Percentiles rank a stretch among this genome's conserved stretches.
Evolutionary conservation across 2,329 filamentous ascomycete genomes (phyloP).

Genomic region (Plenodomus biglobosus): DNA sequence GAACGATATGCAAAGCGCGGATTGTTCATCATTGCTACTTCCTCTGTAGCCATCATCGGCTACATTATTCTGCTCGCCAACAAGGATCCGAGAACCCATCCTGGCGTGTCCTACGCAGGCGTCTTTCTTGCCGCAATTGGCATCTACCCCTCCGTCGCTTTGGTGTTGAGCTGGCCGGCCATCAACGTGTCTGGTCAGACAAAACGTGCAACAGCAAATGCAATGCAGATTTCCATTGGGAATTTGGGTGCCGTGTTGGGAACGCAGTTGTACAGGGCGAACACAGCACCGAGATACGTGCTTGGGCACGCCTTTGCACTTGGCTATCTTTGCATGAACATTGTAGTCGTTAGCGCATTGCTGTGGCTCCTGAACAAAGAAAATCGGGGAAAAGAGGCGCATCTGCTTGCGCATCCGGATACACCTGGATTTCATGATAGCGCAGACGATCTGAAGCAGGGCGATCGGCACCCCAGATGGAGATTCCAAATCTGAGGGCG

Average conservation of each 20-base stretch:
- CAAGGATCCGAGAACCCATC: conserved; percentile 30
- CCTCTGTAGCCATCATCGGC: conserved; percentile 38
- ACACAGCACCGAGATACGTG: conserved; percentile 38
- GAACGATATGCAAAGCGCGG: conserved; percentile 37
- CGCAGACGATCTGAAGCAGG: conserved; percentile 34
- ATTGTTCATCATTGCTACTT: conserved; percentile 40
- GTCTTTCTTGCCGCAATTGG: conserved; percentile 44
- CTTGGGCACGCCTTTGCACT: conserved; percentile 42
- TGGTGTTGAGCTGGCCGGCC: conserved; percentile 52
- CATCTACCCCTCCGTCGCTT: conserved; percentile 45
- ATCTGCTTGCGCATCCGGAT: conserved; percentile 27
- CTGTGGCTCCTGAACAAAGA: conserved; percentile 37
- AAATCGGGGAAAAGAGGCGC: conserved; percentile 33
- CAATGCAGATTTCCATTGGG: conserved; percentile 54
- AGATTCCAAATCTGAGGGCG: conserved; percentile 25
- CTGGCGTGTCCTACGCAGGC: conserved; percentile 43
- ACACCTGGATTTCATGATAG: conserved; percentile 34
- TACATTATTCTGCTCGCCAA: conserved; percentile 46
- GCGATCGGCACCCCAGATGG: conserved; percentile 43
- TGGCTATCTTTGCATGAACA: conserved; percentile 37
- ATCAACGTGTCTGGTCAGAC: conserved; percentile 58
- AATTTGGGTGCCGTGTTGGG: conserved; percentile 49
- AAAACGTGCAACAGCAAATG: conserved; percentile 54
- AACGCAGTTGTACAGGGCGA: conserved; percentile 43
- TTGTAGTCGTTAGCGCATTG: conserved; percentile 34